Conservation (phyloP, 2,329 filamentous ascomycete species). For the Talaromyces sp. region DNA sequence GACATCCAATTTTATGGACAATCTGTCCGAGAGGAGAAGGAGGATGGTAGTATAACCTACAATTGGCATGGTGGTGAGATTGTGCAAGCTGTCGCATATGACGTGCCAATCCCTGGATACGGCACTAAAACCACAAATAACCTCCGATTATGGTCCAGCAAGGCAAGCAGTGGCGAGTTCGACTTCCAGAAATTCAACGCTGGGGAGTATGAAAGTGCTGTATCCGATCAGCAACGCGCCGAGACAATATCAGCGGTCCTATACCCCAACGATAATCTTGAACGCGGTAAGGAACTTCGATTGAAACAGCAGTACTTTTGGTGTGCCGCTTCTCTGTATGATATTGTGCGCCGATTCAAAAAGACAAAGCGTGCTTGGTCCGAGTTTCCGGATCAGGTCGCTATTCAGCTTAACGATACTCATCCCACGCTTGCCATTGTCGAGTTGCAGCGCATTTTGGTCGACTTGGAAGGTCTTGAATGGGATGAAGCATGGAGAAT, state of each 20-base stretch:
- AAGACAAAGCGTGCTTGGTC: constrained; percentile 88
- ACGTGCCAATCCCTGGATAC: constrained; percentile 88
- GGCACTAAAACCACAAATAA: constrained; percentile 91
- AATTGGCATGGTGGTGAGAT: constrained; percentile 91
- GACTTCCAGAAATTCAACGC: constrained; percentile 99
- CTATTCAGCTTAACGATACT: constrained; percentile 97
- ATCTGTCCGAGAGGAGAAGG: constrained; percentile 68
- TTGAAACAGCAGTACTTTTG: constrained; percentile 99
- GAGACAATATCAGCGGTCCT: constrained; percentile 97
- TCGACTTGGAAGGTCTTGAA: constrained; percentile 83
- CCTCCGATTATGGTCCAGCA: constrained; percentile 93
- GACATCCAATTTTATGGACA: constrained; percentile 95
- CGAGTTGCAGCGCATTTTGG: constrained; percentile 85
- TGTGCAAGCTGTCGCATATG: constrained; percentile 87
- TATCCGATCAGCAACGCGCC: constrained; percentile 96
- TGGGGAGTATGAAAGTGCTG: constrained; percentile 95
- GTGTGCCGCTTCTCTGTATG: constrained; percentile 93
- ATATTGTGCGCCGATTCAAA: constrained; percentile 97
- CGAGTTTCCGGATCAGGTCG: constrained; percentile 89
- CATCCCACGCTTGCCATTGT: constrained; percentile 95
- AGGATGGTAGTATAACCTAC: constrained; percentile 66
- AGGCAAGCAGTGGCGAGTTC: constrained; percentile 93
- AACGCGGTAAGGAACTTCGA: constrained; percentile 91
- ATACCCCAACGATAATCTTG: constrained; percentile 96
- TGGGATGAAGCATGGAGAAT: constrained; percentile 92